A percentile compares a stretch with the other conserved stretches of the same genome.
Evolutionary conservation across 2,329 filamentous ascomycete species (phyloP).

Genomic region (Fusarium nurragi): DNA sequence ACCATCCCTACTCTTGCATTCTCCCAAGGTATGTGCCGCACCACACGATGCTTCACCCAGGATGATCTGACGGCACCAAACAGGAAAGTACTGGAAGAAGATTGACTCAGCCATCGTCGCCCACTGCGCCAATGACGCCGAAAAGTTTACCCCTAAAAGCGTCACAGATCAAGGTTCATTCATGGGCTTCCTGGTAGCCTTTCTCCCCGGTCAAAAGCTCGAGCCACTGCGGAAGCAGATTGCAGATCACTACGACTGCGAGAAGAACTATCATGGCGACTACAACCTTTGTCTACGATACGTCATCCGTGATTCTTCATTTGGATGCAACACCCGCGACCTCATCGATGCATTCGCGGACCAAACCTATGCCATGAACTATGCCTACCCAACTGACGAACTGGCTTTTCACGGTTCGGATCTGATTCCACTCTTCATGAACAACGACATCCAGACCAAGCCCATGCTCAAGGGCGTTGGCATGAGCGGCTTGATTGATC

Average conservation of each 20-base stretch:
- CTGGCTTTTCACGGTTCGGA: background rate
- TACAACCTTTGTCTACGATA: background rate
- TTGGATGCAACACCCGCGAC: background rate
- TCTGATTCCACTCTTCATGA: background rate
- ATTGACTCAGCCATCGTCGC: background rate
- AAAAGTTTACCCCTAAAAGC: background rate
- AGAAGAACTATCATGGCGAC: background rate
- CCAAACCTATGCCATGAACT: background rate
- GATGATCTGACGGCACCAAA: too few relatives aligned
- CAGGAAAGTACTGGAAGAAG: background rate
- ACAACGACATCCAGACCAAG: background rate
- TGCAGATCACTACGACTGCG: background rate
- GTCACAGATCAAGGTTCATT: background rate
- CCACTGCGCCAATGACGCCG: background rate
- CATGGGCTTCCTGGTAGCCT: background rate
- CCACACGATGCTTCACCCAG: too few relatives aligned
- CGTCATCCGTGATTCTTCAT: background rate
- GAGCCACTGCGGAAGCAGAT: background rate
- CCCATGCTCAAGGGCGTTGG: background rate
- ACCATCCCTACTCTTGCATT: background rate
- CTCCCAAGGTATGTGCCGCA: background rate
- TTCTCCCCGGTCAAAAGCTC: background rate
- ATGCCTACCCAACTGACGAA: background rate
- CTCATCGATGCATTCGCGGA: background rate
- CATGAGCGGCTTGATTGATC: background rate